Percentiles rank a stretch among this genome's conserved stretches.
phyloP scores from a whole-genome alignment of 139 green algal species.

The Chlamydomonas incerta region DNA sequence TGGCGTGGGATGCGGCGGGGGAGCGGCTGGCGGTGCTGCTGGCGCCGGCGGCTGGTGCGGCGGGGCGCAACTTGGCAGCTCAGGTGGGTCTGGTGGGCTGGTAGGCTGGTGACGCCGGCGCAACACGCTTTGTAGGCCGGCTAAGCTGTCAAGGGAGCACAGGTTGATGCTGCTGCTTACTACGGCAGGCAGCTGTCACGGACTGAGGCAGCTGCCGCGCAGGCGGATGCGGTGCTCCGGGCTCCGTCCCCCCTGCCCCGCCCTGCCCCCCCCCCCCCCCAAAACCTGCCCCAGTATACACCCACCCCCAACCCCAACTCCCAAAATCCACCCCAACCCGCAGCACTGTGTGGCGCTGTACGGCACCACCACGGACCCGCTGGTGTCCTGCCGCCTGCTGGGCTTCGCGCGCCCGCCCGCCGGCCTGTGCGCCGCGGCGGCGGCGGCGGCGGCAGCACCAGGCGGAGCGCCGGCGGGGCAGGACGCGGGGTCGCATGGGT shows the following conservation, averaged over 20 bases:
- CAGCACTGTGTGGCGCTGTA: conserved; percentile 55
- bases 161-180: neutral
- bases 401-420: conserved; percentile 46
- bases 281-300: neutral
- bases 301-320: neutral
- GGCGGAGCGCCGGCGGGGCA: too few relatives aligned
- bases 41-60: neutral
- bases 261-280: too few relatives aligned
- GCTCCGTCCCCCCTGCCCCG: too few relatives aligned
- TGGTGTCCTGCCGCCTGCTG: conserved; percentile 51
- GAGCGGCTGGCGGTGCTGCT: conserved; percentile 51
- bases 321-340: neutral
- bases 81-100: neutral
- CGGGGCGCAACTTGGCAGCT: neutral
- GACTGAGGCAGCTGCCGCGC: too few relatives aligned
- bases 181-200: too few relatives aligned
- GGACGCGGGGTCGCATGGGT: too few relatives aligned
- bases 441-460: neutral
- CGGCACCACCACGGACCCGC: conserved; percentile 47
- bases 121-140: too few relatives aligned
- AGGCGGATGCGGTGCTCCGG: too few relatives aligned
- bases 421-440: neutral
- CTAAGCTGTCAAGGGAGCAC: neutral
- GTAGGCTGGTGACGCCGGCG: neutral
- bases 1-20: conserved; percentile 55